Conservation (phyloP, 176 grass and related monocot genomes). For the Urochloa ruziziensis region DNA sequence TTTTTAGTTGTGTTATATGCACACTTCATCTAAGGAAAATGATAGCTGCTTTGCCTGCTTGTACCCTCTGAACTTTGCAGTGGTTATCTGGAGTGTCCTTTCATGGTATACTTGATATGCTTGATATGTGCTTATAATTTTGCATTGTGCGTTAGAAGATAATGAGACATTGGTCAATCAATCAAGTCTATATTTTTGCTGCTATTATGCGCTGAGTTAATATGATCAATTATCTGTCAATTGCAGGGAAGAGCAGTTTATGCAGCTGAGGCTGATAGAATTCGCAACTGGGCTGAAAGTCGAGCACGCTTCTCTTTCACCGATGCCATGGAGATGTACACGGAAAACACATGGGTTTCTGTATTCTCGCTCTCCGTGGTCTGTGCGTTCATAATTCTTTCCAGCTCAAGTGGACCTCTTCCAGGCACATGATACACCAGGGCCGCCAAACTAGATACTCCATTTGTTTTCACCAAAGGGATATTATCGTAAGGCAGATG, state of each 20-base stretch:
- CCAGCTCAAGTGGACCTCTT: slow-evolving; percentile 72
- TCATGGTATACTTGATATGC: not conserved
- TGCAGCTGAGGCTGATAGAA: slow-evolving; percentile 87
- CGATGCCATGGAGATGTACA: slow-evolving; percentile 99
- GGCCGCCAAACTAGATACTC: not conserved
- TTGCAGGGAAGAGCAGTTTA: slow-evolving; percentile 91
- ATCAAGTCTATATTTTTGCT: not conserved
- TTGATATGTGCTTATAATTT: not conserved
- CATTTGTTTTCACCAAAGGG: not conserved
- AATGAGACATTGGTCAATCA: not conserved
- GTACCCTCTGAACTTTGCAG: not conserved
- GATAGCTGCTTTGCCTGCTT: not conserved
- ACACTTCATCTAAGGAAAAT: not conserved
- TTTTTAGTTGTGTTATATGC: not conserved
- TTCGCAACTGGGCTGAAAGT: slow-evolving; percentile 98
- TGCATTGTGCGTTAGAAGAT: not conserved
- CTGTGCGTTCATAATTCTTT: slow-evolving; percentile 96
- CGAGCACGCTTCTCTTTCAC: slow-evolving; percentile 88
- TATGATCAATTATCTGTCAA: not conserved
- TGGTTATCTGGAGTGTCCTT: not conserved
- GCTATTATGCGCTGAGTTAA: not conserved
- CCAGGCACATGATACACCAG: slow-evolving; percentile 59
- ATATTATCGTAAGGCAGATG: slow-evolving; percentile 6
- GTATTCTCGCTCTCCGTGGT: slow-evolving; percentile 97
- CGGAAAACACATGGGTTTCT: slow-evolving; percentile 91